Base-by-base conservation (phyloP, 2,329 filamentous ascomycete genomes). In the Alternaria hordeiaustralica region DNA sequence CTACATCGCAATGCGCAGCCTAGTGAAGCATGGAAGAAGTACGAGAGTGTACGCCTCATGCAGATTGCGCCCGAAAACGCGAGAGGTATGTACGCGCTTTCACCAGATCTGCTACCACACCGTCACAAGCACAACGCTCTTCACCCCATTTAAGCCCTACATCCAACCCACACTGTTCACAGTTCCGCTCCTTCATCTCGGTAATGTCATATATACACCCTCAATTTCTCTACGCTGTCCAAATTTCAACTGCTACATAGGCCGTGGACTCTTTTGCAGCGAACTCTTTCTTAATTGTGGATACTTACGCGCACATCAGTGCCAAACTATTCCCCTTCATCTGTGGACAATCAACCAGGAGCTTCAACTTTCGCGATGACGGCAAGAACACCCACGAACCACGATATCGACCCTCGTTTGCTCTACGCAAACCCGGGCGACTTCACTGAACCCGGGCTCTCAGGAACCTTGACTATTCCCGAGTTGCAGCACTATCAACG, bases 381-480 rank as follows among this genome's bases (percentile, higher is more conserved):
- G 21, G 28, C n/a, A 26, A 23, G 10, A 30, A 12, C 21, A 5
- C 6, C 21, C 12, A 9, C 20, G 10, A 61, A 65, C 11, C 20
- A 49, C 11, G 15, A 47, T 2, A 55, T 69, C 10, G 68, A 70
- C 46, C 64, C 66, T 5, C 63, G 64, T 23, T 63, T 69, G 4
- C 10, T 65, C 6, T 25, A 63, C 30, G 68, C 68, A 13, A 60
- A 51, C 10, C 60, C 60, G 10, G 68, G 68, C 15, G 60, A 64
- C 2, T 68, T 53, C 15, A 18, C 25, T n/a, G 18, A 18, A 9
- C 36, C 56, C n/a, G 46, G 33, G 57, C 23, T 65, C 6, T 28
- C 55, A 3, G 44, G 33, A 25, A 55, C 44, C 18, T 55, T 67
- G 6, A 61, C 53, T 4, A 12, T 49, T 13, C 46, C 12, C 2